Evolutionary conservation across 2,329 filamentous ascomycete species (phyloP).

Genomic region (Ophiostoma triangulosporum): DNA sequence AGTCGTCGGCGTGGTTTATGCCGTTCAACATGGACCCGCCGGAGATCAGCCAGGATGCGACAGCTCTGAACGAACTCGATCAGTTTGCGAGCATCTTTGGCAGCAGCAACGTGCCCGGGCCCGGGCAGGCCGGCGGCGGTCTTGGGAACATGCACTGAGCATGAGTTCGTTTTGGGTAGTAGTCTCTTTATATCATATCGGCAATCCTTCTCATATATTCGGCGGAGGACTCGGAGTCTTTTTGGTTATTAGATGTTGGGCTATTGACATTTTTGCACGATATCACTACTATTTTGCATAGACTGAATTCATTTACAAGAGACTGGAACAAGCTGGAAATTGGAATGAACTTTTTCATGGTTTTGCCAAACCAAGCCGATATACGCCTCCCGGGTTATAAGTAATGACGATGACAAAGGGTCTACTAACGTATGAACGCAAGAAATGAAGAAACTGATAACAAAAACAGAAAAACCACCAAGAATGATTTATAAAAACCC

Average conservation of each 20-base stretch:
- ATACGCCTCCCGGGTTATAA: conserved; percentile 1
- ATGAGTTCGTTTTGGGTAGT: background rate
- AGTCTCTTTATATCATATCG: background rate
- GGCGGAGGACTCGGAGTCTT: background rate
- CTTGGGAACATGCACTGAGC: background rate
- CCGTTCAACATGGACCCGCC: conserved; percentile 84
- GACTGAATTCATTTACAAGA: too few relatives aligned
- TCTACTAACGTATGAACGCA: too few relatives aligned
- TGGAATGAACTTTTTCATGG: background rate
- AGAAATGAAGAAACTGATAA: background rate
- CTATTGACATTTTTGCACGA: background rate
- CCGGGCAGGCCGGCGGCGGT: background rate
- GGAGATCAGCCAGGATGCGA: conserved; percentile 37
- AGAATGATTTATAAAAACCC: background rate
- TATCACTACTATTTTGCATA: too few relatives aligned
- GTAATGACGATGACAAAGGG: background rate
- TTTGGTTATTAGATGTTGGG: background rate
- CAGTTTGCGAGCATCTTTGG: conserved; percentile 37
- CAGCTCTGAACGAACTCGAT: conserved; percentile 30
- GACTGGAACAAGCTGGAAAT: too few relatives aligned
- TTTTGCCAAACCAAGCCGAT: conserved; percentile 6
- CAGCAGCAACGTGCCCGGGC: conserved; percentile 10
- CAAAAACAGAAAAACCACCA: background rate
- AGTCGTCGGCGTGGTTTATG: conserved; percentile 72
- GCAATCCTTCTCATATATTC: background rate